These are phyloP conservation scores for Spathaspora sp. DNA, from an alignment of 805 yeast genomes.

Conservation along the genomic window DNA sequence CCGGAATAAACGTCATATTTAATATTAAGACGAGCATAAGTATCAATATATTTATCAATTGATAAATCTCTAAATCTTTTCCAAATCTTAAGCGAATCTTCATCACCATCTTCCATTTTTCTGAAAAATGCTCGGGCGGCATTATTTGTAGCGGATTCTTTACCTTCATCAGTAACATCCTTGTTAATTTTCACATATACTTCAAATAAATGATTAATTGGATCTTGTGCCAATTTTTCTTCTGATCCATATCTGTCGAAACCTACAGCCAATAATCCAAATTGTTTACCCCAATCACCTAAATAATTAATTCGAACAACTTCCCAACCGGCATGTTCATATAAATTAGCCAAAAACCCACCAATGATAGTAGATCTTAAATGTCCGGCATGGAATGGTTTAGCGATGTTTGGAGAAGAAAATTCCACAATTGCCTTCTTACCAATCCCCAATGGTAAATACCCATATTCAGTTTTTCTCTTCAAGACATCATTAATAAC, in stretches of 20 bases:
- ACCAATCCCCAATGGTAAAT: constrained; percentile 66
- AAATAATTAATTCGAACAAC: constrained; percentile 89
- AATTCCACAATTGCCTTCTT: constrained; percentile 81
- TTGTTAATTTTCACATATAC: constrained; percentile 86
- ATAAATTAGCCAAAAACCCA: constrained; percentile 85
- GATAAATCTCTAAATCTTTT: constrained; percentile 84
- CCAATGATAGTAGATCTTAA: constrained; percentile 97
- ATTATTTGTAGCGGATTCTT: constrained; percentile 60
- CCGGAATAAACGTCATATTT: constrained; percentile 88
- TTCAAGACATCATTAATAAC: constrained; percentile 68
- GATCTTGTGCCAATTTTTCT: constrained; percentile 65
- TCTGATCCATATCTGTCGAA: constrained; percentile 82
- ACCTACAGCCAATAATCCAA: constrained; percentile 93
- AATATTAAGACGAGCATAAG: constrained; percentile 91
- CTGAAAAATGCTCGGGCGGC: constrained; percentile 85
- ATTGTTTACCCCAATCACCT: constrained; percentile 99
- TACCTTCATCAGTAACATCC: constrained; percentile 66
- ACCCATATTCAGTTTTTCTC: constrained; percentile 64
- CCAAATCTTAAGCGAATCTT: constrained; percentile 75
- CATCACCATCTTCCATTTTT: constrained; percentile 92
- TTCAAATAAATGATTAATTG: constrained; percentile 91
- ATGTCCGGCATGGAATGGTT: constrained; percentile 99
- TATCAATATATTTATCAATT: constrained; percentile 77
- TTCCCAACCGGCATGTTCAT: constrained; percentile 90
- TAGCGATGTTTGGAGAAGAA: constrained; percentile 97